Evolutionary conservation across 495 filamentous ascomycete genomes (phyloP), one percentile per base, ranked within the genome.

Genomic region (Trichocladium uniseriatum): DNA sequence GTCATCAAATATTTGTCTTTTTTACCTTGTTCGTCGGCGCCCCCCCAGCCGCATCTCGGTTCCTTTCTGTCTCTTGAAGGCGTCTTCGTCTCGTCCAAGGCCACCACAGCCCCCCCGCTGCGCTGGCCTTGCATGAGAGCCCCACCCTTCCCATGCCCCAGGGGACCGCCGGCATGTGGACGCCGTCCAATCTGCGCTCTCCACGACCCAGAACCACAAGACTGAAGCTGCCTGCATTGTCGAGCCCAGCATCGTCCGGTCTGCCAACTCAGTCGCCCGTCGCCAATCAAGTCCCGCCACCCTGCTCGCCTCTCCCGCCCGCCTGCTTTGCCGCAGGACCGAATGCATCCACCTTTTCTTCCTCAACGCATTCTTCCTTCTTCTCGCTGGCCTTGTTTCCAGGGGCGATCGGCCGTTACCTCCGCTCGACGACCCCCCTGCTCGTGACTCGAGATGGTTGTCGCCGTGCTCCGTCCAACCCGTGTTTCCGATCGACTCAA

Each of bases 91-190:
- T 8, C 39, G 15, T 20, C 28, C 20, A 38, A 18, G 3, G 35
- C 49, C 34, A 52, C 36, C 43, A 37, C 13, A 8, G 24, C 15
- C 20, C 27, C 40, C 14, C 32, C 43, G 50, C 54, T 66, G 63
- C 53, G 63, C 51, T 66, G 63, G 57, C 63, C 57, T 59, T 64
- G 61, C 63, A 66, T 60, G 42, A 54, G 43, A 54, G 52, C 55
- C 62, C 57, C 48, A 56, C 54, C 51, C 51, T 57, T 45, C 48
- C 28, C 24, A 8, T 8, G 34, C 32, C 42, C 24, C 22, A 45
- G 31, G 20, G 37, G 58, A 24, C 37, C 57, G 49, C 53, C 45
- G 40, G 47, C 39, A 40, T 37, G 43, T 31, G 28, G 29, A 41
- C 9, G 19, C 36, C 32, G 48, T 51, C 62, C 62, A 65, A 65